Evolutionary conservation across 78 protist genomes (phyloP), one percentile per base, ranked within the genome.

Genomic region (Dictyostelium brefeldianum): DNA sequence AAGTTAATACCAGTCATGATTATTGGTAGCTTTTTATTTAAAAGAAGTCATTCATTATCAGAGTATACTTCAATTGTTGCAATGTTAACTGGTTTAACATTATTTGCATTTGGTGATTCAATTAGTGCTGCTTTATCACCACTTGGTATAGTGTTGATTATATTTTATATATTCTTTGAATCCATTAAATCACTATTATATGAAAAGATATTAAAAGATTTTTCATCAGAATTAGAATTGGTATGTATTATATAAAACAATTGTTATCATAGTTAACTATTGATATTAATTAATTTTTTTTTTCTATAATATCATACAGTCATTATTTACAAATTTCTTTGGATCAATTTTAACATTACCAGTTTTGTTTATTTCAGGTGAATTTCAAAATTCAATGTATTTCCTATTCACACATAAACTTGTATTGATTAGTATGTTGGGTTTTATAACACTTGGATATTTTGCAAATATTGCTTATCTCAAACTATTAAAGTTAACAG

Each of bases 1-100:
- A 85, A 85, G 48, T 18, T 85, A 1, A 85, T 85, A 59, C 92
- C 92, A 22, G 92, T 85, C 4, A 85, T 85, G 92, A 36, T 85
- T 1, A 59, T 85, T 75, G 92, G 92, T n/a, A 83, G 92, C 12
- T 4, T 85, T 29, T 8, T 85, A 56, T 85, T 85, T 50, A 73
- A 62, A 46, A 31, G 92, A 59, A 57, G 64, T 9, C 78, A 85
- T 62, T 27, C 25, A 6, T 15, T 31, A n/a, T 22, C 47, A 10
- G 77, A 85, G 14, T 85, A 85, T 48, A 15, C 78, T 11, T 85
- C 92, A 10, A 67, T 85, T 10, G 15, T 77, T 12, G 36, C 78
- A 14, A 85, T 85, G 92, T 74, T 75, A 9, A 4, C 7, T 27
- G 92, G 92, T 1, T 62, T 85, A 12, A 41, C 78, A 7, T 48